These are phyloP conservation scores for Cladosporium sp. DNA, from an alignment of 2,329 filamentous ascomycete species.

Conservation along the genomic window DNA sequence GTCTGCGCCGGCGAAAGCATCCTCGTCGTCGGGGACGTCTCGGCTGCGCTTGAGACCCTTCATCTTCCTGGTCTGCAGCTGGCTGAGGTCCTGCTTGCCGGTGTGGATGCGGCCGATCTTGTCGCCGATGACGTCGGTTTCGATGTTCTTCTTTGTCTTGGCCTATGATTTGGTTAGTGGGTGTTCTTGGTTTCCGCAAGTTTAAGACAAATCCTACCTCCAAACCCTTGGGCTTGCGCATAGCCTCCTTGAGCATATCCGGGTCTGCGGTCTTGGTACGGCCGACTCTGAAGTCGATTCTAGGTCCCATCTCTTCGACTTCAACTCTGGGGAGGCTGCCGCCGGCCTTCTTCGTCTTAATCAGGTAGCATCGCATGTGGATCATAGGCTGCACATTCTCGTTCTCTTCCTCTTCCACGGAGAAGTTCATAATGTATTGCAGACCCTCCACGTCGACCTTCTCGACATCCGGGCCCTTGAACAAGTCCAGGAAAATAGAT, in stretches of 20 bases:
- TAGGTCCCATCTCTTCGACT: conserved; percentile 89
- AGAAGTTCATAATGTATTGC: conserved; percentile 82
- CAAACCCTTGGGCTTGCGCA: conserved; percentile 74
- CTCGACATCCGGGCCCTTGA: conserved; percentile 73
- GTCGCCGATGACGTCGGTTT: conserved; percentile 86
- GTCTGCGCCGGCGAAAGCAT: conserved; percentile 25
- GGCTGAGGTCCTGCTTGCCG: conserved; percentile 79
- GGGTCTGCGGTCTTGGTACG: conserved; percentile 74
- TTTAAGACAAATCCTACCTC: conserved; percentile 52
- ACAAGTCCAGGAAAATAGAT: conserved; percentile 83
- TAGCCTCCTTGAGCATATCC: conserved; percentile 78
- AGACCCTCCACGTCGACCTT: conserved; percentile 93
- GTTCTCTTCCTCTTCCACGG: conserved; percentile 57
- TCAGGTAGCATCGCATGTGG: conserved; percentile 75
- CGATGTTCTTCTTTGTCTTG: conserved; percentile 91
- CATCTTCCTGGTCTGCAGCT: conserved; percentile 96
- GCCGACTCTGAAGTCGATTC: conserved; percentile 86
- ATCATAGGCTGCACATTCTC: conserved; percentile 44
- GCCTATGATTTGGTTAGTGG: conserved; percentile 34
- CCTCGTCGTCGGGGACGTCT: conserved; percentile 54
- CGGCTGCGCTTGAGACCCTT: conserved; percentile 90
- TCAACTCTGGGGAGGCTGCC: conserved; percentile 78
- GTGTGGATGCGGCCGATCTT: conserved; percentile 93
- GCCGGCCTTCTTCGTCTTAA: conserved; percentile 79
- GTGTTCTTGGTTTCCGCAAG: background rate